Conservation (phyloP, 176 grass and related monocot species). For the Juncus effusus region DNA sequence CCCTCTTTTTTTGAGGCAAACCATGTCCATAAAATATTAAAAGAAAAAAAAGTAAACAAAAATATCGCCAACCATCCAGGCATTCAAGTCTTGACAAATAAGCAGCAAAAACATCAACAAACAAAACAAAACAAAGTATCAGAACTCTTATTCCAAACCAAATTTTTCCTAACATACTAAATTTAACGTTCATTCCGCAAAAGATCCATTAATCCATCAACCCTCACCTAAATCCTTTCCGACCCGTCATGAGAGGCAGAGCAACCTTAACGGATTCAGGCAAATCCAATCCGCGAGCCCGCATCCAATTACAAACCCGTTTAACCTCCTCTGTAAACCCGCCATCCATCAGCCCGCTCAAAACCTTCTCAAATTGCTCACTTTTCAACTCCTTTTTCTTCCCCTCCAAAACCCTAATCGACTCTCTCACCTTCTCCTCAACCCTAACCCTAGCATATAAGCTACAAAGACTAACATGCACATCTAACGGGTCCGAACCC, state of each 20-base stretch:
- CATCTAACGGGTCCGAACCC: slow-evolving; percentile 52
- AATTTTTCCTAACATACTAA: not conserved
- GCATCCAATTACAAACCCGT: slow-evolving; percentile 61
- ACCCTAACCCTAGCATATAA: slow-evolving; percentile 56
- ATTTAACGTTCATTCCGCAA: not conserved
- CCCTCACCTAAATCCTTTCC: slow-evolving; percentile 5
- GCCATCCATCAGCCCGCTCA: slow-evolving; percentile 43
- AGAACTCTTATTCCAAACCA: too few species aligned
- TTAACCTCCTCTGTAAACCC: slow-evolving; percentile 55
- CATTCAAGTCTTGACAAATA: too few species aligned
- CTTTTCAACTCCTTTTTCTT: slow-evolving; percentile 53
- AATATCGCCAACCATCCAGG: too few species aligned
- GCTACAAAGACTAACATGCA: slow-evolving; percentile 66
- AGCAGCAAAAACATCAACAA: too few species aligned
- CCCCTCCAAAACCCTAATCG: slow-evolving; percentile 69
- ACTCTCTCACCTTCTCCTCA: slow-evolving; percentile 50
- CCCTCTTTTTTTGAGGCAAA: too few species aligned
- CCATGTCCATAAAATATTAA: not conserved
- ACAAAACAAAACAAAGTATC: too few species aligned
- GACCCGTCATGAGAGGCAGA: slow-evolving; percentile 8
- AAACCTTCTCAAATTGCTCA: slow-evolving; percentile 70
- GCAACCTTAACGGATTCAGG: slow-evolving; percentile 31
- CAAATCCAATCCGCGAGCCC: slow-evolving; percentile 42
- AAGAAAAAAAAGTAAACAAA: slow-evolving; percentile 17
- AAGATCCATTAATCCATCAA: not conserved